These are phyloP conservation scores for Hypoxylon lienhwacheense DNA, from an alignment of 495 filamentous ascomycete species.

Conservation along the genomic window DNA sequence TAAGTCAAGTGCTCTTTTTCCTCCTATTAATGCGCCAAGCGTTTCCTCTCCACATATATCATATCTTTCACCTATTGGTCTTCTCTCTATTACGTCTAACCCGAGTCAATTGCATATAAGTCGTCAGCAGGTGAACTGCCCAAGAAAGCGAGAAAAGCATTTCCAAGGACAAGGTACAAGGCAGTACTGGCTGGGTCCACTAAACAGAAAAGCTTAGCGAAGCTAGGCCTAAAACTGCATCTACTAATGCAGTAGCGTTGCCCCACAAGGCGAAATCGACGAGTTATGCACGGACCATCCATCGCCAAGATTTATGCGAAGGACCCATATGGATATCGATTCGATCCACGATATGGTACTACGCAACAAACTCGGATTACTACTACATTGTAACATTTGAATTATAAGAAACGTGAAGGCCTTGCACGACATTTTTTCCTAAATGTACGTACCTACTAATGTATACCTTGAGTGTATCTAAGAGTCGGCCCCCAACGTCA, in stretches of 20 bases:
- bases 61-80: not conserved
- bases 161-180: conserved; percentile 2
- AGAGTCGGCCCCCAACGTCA: no score
- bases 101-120: conserved; percentile 4
- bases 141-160: conserved; percentile 7
- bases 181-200: not conserved
- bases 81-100: conserved; percentile 7
- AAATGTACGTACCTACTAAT: not conserved
- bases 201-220: conserved; percentile 15
- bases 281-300: conserved; percentile 36
- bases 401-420: conserved; percentile 33
- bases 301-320: conserved; percentile 33
- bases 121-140: conserved; percentile 2
- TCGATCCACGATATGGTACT: conserved; percentile 36
- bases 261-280: conserved; percentile 26
- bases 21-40: no score
- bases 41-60: not conserved
- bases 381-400: no score
- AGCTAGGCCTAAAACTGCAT: conserved; percentile 26
- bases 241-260: conserved; percentile 22
- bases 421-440: conserved; percentile 30
- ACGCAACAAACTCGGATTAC: conserved; percentile 27
- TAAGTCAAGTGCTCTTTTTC: no score
- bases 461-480: no score
- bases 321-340: conserved; percentile 36